A percentile compares a stretch with the other conserved stretches of the same genome.
Evolutionary conservation across 2,329 filamentous ascomycete genomes (phyloP).

Genomic region (Sclerotinia nivalis): DNA sequence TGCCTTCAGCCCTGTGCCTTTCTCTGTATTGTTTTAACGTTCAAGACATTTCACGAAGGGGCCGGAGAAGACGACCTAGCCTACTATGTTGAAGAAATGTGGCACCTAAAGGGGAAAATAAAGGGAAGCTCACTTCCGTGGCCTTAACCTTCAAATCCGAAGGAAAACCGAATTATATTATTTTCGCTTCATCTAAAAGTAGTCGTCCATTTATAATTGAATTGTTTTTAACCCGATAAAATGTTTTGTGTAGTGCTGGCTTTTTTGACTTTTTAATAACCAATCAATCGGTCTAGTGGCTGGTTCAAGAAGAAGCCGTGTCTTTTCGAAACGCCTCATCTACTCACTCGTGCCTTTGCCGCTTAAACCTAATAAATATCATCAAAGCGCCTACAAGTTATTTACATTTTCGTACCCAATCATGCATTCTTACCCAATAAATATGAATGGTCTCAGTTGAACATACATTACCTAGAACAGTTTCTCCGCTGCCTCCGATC

Average conservation of each 20-base stretch:
- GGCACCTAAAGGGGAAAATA: background rate
- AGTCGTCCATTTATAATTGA: background rate
- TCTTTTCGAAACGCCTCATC: constrained; percentile 15
- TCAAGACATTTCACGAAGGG: background rate
- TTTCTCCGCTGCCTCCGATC: background rate
- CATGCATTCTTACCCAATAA: constrained; percentile 15
- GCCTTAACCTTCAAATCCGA: background rate
- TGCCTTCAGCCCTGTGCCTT: constrained; percentile 19
- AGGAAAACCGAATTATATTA: background rate
- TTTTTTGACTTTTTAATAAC: background rate
- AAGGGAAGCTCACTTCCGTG: background rate
- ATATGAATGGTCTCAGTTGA: background rate
- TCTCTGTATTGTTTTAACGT: background rate
- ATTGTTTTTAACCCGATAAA: background rate
- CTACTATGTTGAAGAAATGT: background rate
- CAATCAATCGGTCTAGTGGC: background rate
- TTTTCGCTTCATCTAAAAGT: background rate
- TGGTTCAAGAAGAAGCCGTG: background rate
- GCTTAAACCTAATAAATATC: constrained; percentile 10
- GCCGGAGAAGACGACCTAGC: background rate
- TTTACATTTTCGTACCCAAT: constrained; percentile 7
- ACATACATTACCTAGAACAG: background rate
- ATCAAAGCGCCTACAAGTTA: constrained; percentile 8
- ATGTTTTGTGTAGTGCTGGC: constrained; percentile 4
- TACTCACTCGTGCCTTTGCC: background rate